Evolutionary conservation across 257 asterid species (phyloP), one percentile per base, ranked within the genome.

Genomic region (Solanum arcanum): DNA sequence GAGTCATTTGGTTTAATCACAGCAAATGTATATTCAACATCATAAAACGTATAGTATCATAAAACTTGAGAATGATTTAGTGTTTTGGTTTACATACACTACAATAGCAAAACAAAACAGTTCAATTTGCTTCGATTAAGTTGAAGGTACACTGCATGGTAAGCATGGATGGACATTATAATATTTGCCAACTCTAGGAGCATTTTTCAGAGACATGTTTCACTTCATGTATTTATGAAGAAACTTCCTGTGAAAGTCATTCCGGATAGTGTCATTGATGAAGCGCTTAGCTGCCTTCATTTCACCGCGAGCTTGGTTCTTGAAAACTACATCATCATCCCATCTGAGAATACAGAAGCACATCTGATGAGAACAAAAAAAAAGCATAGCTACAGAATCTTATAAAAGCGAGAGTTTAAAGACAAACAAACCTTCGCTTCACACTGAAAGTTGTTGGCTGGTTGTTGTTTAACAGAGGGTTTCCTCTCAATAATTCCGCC

Each of bases 301-400:
- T 91, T 95, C 99, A 20, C 99, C 99, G 15, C 99, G 96, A 80
- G 98, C 93, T 90, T 97, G 99, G 90, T 97, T 97, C 95, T 97
- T 96, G 92, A 97, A 97, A 78, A 97, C 98, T 87, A 97, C 99
- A 88, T 97, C 98, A 92, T 96, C 99, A 76, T 97, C 99, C 99
- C 99, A 97, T 93, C 98, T 97, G 91, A 78, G 87, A 12, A 88
- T 11, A 66, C 62, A 66, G 49, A 15, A 78, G 12, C 42, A n/a
- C 39, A 41, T 27, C 13, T 18, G 27, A 46, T 78, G 12, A 25
- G 27, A 27, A 25, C 31, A 0, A 10, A 9, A 25, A 27, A 59
- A 16, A 46, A 9, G 0, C 20, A 23, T 3, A 27, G 10, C 42
- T 5, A 9, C 6, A 16, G 41, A 15, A 27, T 78, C 84, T 78